Conservation (phyloP, 495 filamentous ascomycete species). For the Neurospora intermedia region DNA sequence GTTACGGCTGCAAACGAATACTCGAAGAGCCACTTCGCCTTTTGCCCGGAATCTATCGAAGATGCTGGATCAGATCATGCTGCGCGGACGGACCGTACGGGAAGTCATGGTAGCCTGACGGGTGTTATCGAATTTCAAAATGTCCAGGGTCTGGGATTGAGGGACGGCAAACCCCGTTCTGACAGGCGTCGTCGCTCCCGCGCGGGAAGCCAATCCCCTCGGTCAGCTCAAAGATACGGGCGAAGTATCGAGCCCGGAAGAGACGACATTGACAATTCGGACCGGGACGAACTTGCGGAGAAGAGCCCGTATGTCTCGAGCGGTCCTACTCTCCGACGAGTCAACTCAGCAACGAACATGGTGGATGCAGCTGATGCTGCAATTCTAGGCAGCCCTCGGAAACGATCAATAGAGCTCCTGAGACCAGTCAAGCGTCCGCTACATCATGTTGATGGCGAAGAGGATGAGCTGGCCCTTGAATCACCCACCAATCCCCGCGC, state of each 20-base stretch:
- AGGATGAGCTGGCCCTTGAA: conserved; percentile 1
- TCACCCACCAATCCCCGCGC: background rate
- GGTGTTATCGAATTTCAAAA: conserved; percentile 15
- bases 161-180: background rate
- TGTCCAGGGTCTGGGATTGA: conserved; percentile 1
- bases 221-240: background rate
- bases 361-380: conserved; percentile 9
- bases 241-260: background rate
- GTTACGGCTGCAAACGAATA: background rate
- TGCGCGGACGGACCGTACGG: background rate
- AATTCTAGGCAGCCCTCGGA: conserved; percentile 2
- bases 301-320: background rate
- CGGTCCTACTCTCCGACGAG: background rate
- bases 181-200: conserved; percentile 6
- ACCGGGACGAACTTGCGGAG: conserved; percentile 6
- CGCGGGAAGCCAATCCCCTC: background rate
- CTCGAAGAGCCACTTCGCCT: background rate
- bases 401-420: background rate
- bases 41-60: conserved; percentile 11
- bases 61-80: conserved; percentile 1
- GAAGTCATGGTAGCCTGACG: conserved; percentile 12
- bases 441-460: background rate
- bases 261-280: conserved; percentile 6
- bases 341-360: background rate
- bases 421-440: background rate